Conservation (phyloP, 2,329 filamentous ascomycete genomes). For the Aureobasidium namibiae region DNA sequence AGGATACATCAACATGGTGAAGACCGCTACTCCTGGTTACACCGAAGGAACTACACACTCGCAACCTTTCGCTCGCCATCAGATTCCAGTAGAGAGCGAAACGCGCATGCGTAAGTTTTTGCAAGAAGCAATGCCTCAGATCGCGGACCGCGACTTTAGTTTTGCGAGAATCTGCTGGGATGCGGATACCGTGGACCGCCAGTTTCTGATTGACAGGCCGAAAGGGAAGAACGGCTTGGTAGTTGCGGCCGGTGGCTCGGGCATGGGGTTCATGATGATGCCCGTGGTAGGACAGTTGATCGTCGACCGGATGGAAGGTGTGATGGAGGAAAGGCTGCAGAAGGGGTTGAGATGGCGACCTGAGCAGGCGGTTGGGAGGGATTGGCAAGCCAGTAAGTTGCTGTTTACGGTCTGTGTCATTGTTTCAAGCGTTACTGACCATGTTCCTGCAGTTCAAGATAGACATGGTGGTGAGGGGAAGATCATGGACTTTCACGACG, state of each 20-base stretch:
- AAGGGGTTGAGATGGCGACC: conserved; percentile 44
- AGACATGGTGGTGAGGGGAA: conserved; percentile 5
- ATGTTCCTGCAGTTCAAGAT: conserved; percentile 1
- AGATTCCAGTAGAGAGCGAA: conserved; percentile 42
- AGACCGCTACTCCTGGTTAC: conserved; percentile 14
- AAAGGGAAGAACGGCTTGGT: conserved; percentile 35
- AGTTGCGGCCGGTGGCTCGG: conserved; percentile 45
- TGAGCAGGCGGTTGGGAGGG: conserved; percentile 38
- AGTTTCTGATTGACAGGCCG: conserved; percentile 46
- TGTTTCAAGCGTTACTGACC: neutral
- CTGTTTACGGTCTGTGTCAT: neutral
- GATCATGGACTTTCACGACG: conserved; percentile 9
- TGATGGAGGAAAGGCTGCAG: conserved; percentile 34
- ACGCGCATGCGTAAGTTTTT: conserved; percentile 41
- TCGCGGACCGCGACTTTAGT: conserved; percentile 40
- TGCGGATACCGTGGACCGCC: conserved; percentile 46
- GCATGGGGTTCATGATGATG: conserved; percentile 47
- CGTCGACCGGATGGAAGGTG: conserved; percentile 39
- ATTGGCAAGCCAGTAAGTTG: conserved; percentile 34
- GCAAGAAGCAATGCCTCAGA: conserved; percentile 45
- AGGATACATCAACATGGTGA: conserved; percentile 44
- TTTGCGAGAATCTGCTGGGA: conserved; percentile 51
- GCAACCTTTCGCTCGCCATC: conserved; percentile 36
- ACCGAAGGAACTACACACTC: conserved; percentile 26
- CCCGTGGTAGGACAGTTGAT: conserved; percentile 44